Evolutionary conservation across 2,329 filamentous ascomycete genomes (phyloP), one percentile per base, ranked within the genome.

Genomic region (Trichothecium roseum): DNA sequence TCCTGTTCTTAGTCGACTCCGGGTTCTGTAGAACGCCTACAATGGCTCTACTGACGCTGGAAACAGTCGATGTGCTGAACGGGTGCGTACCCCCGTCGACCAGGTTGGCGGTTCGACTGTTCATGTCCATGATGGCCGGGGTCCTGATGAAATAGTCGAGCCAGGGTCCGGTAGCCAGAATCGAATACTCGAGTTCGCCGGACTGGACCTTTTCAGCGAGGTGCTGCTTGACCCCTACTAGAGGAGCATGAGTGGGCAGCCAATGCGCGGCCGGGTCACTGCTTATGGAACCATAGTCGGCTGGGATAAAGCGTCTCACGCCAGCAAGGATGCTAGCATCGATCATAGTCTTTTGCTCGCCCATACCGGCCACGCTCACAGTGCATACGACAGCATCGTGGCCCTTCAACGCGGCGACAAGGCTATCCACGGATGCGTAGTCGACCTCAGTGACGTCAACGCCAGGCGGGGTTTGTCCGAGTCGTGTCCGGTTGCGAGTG

Each of bases 251-350:
- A 3, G 72, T 43, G 2, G 69, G 63, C 1, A 76, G 57, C n/a
- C n/a, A n/a, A n/a, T n/a, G n/a, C n/a, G n/a, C n/a, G n/a, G n/a
- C n/a, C n/a, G n/a, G n/a, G 12, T 37, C 35, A 9, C 28, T 32
- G 18, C 18, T 22, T 53, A 52, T 41, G 6, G 40, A 18, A 30
- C 51, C 52, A 30, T 63, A 77, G 38, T 77, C 72, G 4, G 64
- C 64, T 5, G 72, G 70, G 24, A 77, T 55, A 54, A 74, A 72
- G 13, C 69, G 61, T 45, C 71, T 63, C 5, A 78, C 69, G 14
- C 71, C 69, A 5, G 69, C 72, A 8, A 61, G 59, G 20, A 70
- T 59, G 29, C 69, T 64, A 2, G 71, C 73, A 28, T 74, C 63
- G 30, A 75, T 62, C 37, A 75, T 53, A 12, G 65, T 45, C 28